Percentiles rank a stretch among this genome's conserved stretches.
phyloP scores from a whole-genome alignment of 2,329 filamentous ascomycete species.

The Eurotiales sp. region DNA sequence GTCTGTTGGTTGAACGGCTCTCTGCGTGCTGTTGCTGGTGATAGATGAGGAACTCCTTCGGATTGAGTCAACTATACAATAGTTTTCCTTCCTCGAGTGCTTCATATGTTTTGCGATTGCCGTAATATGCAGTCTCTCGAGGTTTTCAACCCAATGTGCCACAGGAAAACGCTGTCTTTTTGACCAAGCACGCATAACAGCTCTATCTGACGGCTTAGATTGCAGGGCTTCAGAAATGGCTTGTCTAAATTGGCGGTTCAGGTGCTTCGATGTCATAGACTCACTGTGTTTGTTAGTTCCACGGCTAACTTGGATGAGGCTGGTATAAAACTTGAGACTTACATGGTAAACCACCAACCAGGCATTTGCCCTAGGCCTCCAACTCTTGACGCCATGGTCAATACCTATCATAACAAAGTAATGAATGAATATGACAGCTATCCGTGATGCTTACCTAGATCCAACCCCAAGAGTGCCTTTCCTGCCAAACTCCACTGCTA shows the following conservation, averaged over 20 bases:
- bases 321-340: background rate
- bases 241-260: constrained; percentile 58
- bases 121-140: constrained; percentile 54
- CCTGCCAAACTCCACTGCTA: constrained; percentile 62
- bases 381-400: constrained; percentile 48
- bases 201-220: constrained; percentile 49
- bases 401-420: background rate
- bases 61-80: background rate
- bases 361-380: constrained; percentile 62
- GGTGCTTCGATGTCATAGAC: constrained; percentile 55
- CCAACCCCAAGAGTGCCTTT: constrained; percentile 62
- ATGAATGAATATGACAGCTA: background rate
- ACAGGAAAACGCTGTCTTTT: constrained; percentile 61
- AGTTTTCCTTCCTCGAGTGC: constrained; percentile 22
- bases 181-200: constrained; percentile 57
- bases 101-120: constrained; percentile 52
- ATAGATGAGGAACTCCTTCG: constrained; percentile 2
- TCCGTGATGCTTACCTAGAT: constrained; percentile 15
- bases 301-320: background rate
- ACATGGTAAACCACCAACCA: constrained; percentile 62
- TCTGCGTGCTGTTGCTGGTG: constrained; percentile 2
- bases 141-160: constrained; percentile 57
- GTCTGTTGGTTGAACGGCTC: background rate
- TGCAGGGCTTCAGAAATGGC: constrained; percentile 55
- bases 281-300: constrained; percentile 31